Conservation (phyloP, 2,329 filamentous ascomycete species). For the Penicillium sumatraense region DNA sequence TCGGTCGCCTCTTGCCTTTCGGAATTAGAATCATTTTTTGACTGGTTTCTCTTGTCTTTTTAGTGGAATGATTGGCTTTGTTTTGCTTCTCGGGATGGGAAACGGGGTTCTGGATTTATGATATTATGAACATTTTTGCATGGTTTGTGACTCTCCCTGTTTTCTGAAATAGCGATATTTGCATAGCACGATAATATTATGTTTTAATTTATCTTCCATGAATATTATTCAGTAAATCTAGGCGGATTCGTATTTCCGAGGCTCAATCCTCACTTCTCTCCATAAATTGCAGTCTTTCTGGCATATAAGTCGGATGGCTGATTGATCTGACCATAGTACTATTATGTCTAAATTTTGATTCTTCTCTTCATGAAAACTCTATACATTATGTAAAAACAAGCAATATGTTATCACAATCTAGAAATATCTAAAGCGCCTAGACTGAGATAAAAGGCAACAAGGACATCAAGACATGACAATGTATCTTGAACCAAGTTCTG, state of each 20-base stretch:
- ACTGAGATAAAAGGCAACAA: background rate
- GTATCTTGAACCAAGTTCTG: conserved; percentile 20
- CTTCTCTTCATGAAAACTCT: background rate
- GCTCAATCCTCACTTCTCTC: no score
- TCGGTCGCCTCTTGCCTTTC: background rate
- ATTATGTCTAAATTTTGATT: no score
- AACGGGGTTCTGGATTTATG: background rate
- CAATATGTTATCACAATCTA: conserved; percentile 13
- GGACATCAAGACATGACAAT: conserved; percentile 17
- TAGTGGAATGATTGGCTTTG: background rate
- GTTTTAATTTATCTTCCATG: background rate
- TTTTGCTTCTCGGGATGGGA: no score
- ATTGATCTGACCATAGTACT: no score
- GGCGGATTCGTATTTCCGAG: background rate
- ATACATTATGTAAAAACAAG: background rate
- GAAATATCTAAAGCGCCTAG: conserved; percentile 4
- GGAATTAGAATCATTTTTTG: background rate
- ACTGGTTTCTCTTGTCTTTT: background rate
- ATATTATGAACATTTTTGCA: background rate
- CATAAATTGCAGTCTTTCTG: no score
- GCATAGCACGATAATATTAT: background rate
- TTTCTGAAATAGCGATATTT: background rate
- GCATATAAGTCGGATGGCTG: no score
- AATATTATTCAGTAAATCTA: background rate
- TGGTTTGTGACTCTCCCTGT: background rate